Evolutionary conservation across 2,329 filamentous ascomycete species (phyloP).

Genomic region (Cadophora gregata): DNA sequence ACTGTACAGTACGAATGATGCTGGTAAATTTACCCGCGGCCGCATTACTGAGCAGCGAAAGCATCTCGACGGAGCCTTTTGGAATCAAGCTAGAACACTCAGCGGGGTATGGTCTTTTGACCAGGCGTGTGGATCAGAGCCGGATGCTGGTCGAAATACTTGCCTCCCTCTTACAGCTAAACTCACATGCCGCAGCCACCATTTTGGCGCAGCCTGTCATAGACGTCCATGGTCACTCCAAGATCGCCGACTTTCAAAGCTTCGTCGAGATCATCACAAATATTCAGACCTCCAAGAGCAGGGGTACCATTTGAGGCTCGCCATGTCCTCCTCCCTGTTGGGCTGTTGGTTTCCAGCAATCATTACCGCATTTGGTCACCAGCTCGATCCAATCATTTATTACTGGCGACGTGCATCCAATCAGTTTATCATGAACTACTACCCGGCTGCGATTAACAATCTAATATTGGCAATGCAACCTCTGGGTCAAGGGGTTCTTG

Average conservation of each 20-base stretch:
- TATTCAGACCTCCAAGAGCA: neutral
- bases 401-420: neutral
- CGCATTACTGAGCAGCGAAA: neutral
- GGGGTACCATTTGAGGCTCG: constrained; percentile 1
- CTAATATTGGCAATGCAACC: neutral
- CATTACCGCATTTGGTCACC: neutral
- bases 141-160: neutral
- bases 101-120: neutral
- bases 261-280: neutral
- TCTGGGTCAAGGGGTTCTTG: neutral
- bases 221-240: neutral
- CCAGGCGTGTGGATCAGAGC: neutral
- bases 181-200: neutral
- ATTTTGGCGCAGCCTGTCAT: neutral
- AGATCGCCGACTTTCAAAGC: neutral
- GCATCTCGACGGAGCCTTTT: neutral
- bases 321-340: neutral
- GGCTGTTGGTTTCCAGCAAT: neutral
- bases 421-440: neutral
- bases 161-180: neutral
- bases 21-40: too few relatives aligned
- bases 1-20: neutral
- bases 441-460: neutral
- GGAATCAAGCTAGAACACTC: constrained; percentile 5
- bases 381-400: neutral